Evolutionary conservation across 257 asterid genomes (phyloP), one percentile per base, ranked within the genome.

Genomic region (Lycium barbarum): DNA sequence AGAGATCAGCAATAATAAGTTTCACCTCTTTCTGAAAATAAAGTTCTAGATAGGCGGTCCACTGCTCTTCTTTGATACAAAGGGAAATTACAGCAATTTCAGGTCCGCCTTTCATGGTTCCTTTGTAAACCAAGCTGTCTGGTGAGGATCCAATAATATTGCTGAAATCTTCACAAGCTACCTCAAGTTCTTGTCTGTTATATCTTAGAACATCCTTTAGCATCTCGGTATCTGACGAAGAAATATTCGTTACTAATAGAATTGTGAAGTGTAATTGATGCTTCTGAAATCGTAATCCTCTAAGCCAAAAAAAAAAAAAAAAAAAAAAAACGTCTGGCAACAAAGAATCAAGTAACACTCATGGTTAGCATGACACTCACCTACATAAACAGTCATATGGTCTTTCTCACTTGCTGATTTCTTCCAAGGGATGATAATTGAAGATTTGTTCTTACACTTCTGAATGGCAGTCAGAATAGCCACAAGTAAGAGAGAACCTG

Each of bases 91-190:
- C 99, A 7, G 99, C 99, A 38, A 97, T 89, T 87, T 97, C 99
- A 3, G 95, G 95, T 59, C 99, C 99, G 15, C 96, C 92, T 88
- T 91, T 94, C 85, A 94, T 83, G 59, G 90, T 97, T 54, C 99
- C 99, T 89, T 97, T 97, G 86, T 94, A 95, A 13, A 97, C 96
- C 14, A 91, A 84, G 84, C 98, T 94, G 66, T 94, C 98, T 0
- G 98, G 92, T 62, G 97, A 94, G 35, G 98, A 92, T 45, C 99
- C 99, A 17, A 97, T 97, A 76, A 97, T 97, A 88, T 97, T 97
- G 92, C 99, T 97, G 88, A 97, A 97, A 91, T 95, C 99, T 92
- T 97, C 99, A 87, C 99, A 97, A 53, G 99, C 99, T 72, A 91
- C 89, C 91, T 95, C 99, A 8, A 97, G 99, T 85, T 95, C 99